Evolutionary conservation across 306 rosid genomes (phyloP).

Genomic region (Castanea crenata): DNA sequence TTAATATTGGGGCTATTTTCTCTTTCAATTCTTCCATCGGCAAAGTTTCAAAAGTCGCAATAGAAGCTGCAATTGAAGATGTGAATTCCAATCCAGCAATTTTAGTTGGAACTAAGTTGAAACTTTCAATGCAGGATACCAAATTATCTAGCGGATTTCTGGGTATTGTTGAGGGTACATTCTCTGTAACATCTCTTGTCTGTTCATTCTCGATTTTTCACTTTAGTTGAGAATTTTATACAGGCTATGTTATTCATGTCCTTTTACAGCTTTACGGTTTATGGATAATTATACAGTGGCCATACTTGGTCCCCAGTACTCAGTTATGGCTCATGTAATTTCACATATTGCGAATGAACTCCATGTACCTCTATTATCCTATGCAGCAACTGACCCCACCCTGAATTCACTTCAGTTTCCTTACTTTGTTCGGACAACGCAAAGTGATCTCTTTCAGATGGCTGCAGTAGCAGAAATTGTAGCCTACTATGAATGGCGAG

Average conservation of each 20-base stretch:
- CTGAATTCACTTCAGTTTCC: slow-evolving; percentile 90
- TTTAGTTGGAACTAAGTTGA: slow-evolving; percentile 46
- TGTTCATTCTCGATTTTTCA: not conserved
- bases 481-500: slow-evolving; percentile 67
- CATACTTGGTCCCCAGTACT: slow-evolving; percentile 85
- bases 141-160: slow-evolving; percentile 44
- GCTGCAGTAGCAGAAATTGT: slow-evolving; percentile 76
- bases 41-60: slow-evolving; percentile 47
- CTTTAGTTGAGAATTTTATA: not conserved
- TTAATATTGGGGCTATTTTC: slow-evolving; percentile 52
- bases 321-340: slow-evolving; percentile 83
- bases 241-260: not conserved
- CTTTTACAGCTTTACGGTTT: slow-evolving; percentile 62
- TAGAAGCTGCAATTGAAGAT: slow-evolving; percentile 43
- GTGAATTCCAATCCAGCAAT: slow-evolving; percentile 35
- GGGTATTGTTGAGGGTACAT: slow-evolving; percentile 50
- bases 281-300: slow-evolving; percentile 72
- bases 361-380: slow-evolving; percentile 76
- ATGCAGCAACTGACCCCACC: slow-evolving; percentile 85
- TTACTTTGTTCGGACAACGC: slow-evolving; percentile 66
- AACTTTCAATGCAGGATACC: slow-evolving; percentile 36
- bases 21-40: slow-evolving; percentile 47
- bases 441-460: slow-evolving; percentile 75
- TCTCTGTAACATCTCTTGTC: not conserved
- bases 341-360: slow-evolving; percentile 88